Base-by-base conservation (phyloP, 208 protist genomes). In the Herpetomonas samuelpessoai region DNA sequence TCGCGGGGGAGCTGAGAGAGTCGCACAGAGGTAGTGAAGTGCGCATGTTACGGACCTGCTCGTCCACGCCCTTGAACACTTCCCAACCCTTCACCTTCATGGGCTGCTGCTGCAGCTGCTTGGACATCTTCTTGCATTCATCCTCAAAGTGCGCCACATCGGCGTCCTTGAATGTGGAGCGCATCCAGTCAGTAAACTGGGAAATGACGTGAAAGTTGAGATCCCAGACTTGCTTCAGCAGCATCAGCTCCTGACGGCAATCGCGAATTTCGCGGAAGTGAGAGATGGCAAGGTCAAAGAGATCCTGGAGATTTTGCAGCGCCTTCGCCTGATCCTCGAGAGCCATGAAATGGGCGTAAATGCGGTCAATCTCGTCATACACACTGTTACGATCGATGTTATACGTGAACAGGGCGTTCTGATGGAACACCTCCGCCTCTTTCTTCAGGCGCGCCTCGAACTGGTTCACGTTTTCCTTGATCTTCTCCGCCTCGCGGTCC, bases 1-100 rank as follows among this genome's bases (percentile, higher is more conserved):
- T 98, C 21, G 95, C 82, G 10, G 93, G 95, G 27, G 85, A 95
- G 74, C 92, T 95, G 28, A 98, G 82, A 2, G 95, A 96, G 52
- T 92, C 81, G 64, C 95, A 94, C 24, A 97, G 77, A 1, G 93
- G 96, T 18, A 98, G 78, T 3, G 94, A 96, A 3, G 92, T 97
- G 47, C 91, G 77, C 92, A 98, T 97, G 70, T 98, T 98, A 41
- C 94, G 95, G 26, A 98, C 91, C 51, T 93, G 83, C 64, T 92
- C 88, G 64, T 97, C 91, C 0, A 98, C 80, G 19, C 93, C 96
- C 61, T 90, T 96, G 73, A 93, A 98, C 31, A 87, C 83, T 9
- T 95, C 89, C 93, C 93, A 98, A 4, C 77, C 71, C 53, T 97
- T 98, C n/a, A 96, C 83, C 57, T 97, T 97, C 80, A 96, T 91